Base-by-base conservation (phyloP, 202 grass and related monocot genomes). In the Carex sylvatica region DNA sequence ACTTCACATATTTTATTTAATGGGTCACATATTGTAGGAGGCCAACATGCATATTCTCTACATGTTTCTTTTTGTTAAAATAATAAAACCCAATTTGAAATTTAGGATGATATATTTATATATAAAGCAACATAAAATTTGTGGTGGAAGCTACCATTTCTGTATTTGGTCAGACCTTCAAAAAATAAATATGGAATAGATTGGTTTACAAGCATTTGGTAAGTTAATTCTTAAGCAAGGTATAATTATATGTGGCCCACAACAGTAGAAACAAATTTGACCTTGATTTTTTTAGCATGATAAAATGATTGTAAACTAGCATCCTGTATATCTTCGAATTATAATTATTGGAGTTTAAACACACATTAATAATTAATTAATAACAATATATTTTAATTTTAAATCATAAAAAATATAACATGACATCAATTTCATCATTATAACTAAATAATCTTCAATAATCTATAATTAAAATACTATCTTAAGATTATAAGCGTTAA, bases 131-230 rank as follows among this genome's bases (percentile, higher is more conserved):
- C 44, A 49, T 49, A 49, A 0, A 12, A 49, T 13, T 49, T 49
- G 46, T 49, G 46, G 46, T 49, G 10, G 46, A 49, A 49, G 46
- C 15, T 28, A 67, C 64, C 13, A 16, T 67, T 38, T 33, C 6
- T 38, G 8, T 11, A 19, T 73, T 24, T 73, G 12, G 70, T 73
- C 44, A 70, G 19, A 44, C n/a, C 36, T 46, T 44, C 38, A 19
- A 47, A 72, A 73, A 6, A 12, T n/a, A 71, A 65, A 65, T 65
- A 11, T 52, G 44, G 70, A 6, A 73, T 73, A 51, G 44, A 73
- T 73, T 73, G 70, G 3, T 73, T 73, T 73, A 20, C 70, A 73
- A 73, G 70, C 70, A 73, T 73, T 51, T 73, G 42, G 44, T 52
- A 73, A 49, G 20, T 73, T 73, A 51, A 51, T 51, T 52, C 22